Evolutionary conservation across 2,329 filamentous ascomycete species (phyloP).

Genomic region (Westerdykella ornata): DNA sequence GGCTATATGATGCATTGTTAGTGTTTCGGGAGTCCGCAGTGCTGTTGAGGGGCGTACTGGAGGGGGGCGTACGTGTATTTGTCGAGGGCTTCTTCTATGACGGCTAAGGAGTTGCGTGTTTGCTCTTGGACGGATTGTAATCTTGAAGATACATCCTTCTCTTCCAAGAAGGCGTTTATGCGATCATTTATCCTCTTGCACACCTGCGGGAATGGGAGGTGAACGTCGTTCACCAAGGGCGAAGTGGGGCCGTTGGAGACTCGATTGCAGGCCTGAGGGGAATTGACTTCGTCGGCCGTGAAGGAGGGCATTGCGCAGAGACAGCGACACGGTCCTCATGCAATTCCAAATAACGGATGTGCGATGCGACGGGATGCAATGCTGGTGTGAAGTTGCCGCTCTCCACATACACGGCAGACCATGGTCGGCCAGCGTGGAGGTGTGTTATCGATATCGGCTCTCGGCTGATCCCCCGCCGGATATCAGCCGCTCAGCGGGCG

Average conservation of each 20-base stretch:
- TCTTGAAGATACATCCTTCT: slow-evolving; percentile 50
- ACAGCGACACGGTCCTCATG: slow-evolving; percentile 30
- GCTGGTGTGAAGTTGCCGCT: not conserved
- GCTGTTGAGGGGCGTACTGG: slow-evolving; percentile 1
- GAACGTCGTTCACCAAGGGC: slow-evolving; percentile 33
- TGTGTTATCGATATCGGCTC: slow-evolving; percentile 3
- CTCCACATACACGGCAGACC: too few species aligned
- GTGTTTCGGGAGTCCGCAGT: slow-evolving; percentile 1
- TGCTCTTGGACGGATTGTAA: slow-evolving; percentile 65
- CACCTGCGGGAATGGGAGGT: slow-evolving; percentile 44
- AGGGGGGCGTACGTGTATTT: slow-evolving; percentile 59
- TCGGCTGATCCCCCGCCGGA: slow-evolving; percentile 1
- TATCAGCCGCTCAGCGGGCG: not conserved
- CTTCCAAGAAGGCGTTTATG: slow-evolving; percentile 60
- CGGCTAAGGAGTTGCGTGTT: slow-evolving; percentile 62
- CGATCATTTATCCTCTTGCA: slow-evolving; percentile 51
- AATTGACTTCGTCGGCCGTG: slow-evolving; percentile 8
- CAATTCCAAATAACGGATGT: slow-evolving; percentile 13
- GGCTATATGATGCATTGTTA: slow-evolving; percentile 42
- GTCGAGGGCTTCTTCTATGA: slow-evolving; percentile 68
- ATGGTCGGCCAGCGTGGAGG: not conserved
- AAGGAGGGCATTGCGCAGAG: slow-evolving; percentile 32
- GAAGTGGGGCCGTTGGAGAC: slow-evolving; percentile 13
- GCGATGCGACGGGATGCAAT: slow-evolving; percentile 1
- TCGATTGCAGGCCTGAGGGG: slow-evolving; percentile 32